Base-by-base conservation (phyloP, 345 rosid species). In the Linum tenue region DNA sequence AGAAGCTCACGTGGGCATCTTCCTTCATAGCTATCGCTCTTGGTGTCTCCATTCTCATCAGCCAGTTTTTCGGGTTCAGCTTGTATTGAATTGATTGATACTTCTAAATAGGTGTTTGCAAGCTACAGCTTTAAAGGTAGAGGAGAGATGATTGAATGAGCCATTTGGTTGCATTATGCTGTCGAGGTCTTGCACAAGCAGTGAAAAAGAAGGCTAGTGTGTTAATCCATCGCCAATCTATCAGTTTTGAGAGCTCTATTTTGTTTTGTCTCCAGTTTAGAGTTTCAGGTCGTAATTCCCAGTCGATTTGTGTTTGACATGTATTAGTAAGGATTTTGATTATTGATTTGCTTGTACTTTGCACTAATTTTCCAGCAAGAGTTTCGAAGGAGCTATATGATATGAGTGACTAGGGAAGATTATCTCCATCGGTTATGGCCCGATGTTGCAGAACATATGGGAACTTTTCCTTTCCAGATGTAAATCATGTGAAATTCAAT, bases 1-100 rank as follows among this genome's bases (percentile, higher is more conserved):
- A 91, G 83, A 94, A 94, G 69, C 91, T 94, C 56, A 94, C 97
- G 15, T 87, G 97, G 97, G 82, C 85, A n/a, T 91, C 99, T 50
- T 94, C 99, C 39, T 70, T 91, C 4, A 69, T 94, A 44, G 99
- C 97, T 0, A 88, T 94, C 62, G 87, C 79, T 66, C 92, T 94
- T 15, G 99, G 99, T 62, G 72, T 79, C 44, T 96, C 95, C 63
- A 84, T 94, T 66, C 67, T 94, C 41, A 59, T 94, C 59, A 94
- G 97, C 81, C 99, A 86, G 76, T 82, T 88, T 77, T 86, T 90
- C 64, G 99, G 99, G 56, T 86, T 65, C 77, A 87, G 81, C 77
- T 80, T 90, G 67, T 91, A 90, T 69, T 94, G 72, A 83, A 9
- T 48, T 9, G 53, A 9, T 48, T 48, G 53, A 22, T 22, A 22